phyloP scores from a whole-genome alignment of 2,329 filamentous ascomycete genomes.

The Hymenoscyphus fraxineus region DNA sequence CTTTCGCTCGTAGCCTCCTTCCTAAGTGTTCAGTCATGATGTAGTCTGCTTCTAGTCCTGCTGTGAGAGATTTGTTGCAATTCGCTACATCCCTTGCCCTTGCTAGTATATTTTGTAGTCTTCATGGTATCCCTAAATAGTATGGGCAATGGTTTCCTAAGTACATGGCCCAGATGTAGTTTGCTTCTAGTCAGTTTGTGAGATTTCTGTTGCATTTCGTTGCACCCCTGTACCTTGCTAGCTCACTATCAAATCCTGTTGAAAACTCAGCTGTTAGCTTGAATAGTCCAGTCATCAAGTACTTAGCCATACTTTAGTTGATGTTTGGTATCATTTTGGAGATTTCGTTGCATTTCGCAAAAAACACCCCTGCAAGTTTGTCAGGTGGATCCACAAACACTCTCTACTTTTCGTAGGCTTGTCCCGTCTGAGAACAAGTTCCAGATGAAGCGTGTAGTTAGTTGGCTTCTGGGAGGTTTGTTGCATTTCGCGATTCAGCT shows the following conservation, averaged over 20 bases:
- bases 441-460: too few relatives aligned
- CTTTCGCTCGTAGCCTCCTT: not conserved
- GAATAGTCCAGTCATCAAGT: not conserved
- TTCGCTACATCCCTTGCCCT: not conserved
- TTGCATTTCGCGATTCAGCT: too few relatives aligned
- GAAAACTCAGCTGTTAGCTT: too few relatives aligned
- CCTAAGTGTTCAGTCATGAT: not conserved
- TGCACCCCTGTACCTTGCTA: not conserved
- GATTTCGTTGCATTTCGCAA: constrained; percentile 3
- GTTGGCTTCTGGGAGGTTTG: too few relatives aligned
- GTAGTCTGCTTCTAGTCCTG: not conserved
- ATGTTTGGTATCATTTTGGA: not conserved
- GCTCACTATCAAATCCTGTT: not conserved
- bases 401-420: too few relatives aligned
- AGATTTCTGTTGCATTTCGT: constrained; percentile 4
- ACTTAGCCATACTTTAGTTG: not conserved
- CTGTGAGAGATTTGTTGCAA: not conserved
- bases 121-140: not conserved
- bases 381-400: too few relatives aligned
- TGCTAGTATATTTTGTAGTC: not conserved
- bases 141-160: too few relatives aligned
- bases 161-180: not conserved
- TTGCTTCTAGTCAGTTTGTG: too few relatives aligned
- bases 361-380: constrained; percentile 1
- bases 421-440: too few relatives aligned